These are phyloP conservation scores for Leishmania aethiopica DNA, from an alignment of 208 protist species.

Conservation along the genomic window DNA sequence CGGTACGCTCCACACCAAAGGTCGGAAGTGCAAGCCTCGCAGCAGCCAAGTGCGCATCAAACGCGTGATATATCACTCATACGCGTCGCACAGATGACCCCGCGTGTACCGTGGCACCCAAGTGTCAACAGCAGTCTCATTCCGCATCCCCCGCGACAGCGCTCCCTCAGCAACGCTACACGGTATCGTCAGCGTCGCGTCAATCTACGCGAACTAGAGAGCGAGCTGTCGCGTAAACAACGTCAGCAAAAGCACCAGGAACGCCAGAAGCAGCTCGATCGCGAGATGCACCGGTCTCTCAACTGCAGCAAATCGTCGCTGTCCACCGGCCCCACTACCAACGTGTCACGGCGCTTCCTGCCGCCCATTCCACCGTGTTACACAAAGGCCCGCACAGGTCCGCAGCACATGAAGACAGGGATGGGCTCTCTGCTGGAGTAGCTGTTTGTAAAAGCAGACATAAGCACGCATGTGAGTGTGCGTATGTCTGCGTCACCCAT, in stretches of 20 bases:
- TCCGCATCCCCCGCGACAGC: constrained; percentile 29
- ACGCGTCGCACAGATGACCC: constrained; percentile 5
- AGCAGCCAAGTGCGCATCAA: constrained; percentile 2
- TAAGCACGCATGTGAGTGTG: neutral
- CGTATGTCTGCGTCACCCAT: neutral
- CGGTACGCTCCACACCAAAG: constrained; percentile 1
- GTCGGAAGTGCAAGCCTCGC: neutral
- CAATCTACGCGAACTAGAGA: constrained; percentile 49
- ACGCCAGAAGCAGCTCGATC: constrained; percentile 37
- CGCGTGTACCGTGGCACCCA: constrained; percentile 2
- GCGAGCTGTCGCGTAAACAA: constrained; percentile 44
- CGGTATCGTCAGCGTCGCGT: constrained; percentile 38
- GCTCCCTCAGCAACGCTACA: constrained; percentile 25
- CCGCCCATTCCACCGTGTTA: constrained; percentile 18
- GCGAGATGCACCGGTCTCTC: constrained; percentile 24
- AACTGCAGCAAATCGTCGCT: constrained; percentile 7
- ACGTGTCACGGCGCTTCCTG: constrained; percentile 23
- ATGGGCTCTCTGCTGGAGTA: neutral
- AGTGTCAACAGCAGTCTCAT: constrained; percentile 10
- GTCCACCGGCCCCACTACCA: neutral
- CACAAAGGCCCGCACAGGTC: constrained; percentile 9
- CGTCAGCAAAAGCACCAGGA: constrained; percentile 37
- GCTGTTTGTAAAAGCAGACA: neutral
- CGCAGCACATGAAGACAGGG: constrained; percentile 1
- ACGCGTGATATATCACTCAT: neutral